Conservation (phyloP, 1,139 yeast genomes). For the Groenewaldozyma sp. region DNA sequence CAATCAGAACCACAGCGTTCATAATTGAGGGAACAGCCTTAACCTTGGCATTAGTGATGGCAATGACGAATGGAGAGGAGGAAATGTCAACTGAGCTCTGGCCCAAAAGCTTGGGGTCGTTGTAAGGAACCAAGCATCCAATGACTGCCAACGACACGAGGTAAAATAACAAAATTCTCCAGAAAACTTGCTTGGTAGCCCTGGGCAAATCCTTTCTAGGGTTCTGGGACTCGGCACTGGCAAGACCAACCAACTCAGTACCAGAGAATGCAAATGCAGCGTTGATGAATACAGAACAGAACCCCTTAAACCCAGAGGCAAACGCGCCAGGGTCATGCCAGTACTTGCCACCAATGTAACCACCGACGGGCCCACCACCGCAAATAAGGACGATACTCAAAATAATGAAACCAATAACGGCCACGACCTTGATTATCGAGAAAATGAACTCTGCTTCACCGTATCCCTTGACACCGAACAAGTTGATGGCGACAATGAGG, state of each 20-base stretch:
- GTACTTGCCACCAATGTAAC: slow-evolving; percentile 53
- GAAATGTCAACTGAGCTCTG: slow-evolving; percentile 41
- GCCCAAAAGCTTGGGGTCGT: slow-evolving; percentile 37
- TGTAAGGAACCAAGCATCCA: slow-evolving; percentile 57
- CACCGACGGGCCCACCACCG: slow-evolving; percentile 60
- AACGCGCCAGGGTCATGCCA: slow-evolving; percentile 60
- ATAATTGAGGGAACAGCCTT: slow-evolving; percentile 57
- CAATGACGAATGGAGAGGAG: slow-evolving; percentile 70
- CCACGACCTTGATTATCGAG: slow-evolving; percentile 47
- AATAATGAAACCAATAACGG: slow-evolving; percentile 55
- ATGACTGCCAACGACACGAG: slow-evolving; percentile 48
- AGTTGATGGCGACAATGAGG: slow-evolving; percentile 43
- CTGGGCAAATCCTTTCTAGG: slow-evolving; percentile 61
- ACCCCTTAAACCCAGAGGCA: slow-evolving; percentile 65
- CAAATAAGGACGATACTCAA: slow-evolving; percentile 51
- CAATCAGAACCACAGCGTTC: slow-evolving; percentile 62
- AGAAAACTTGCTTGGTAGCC: slow-evolving; percentile 64
- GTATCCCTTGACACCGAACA: slow-evolving; percentile 61
- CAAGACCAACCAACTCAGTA: slow-evolving; percentile 71
- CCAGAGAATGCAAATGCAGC: slow-evolving; percentile 88
- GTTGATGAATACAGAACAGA: slow-evolving; percentile 70
- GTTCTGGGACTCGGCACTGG: slow-evolving; percentile 75
- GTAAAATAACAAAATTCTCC: slow-evolving; percentile 62
- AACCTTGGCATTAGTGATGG: slow-evolving; percentile 49
- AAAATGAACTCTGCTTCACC: slow-evolving; percentile 64